Conservation (phyloP, 2,329 filamentous ascomycete genomes). For the Lojkania enalia region DNA sequence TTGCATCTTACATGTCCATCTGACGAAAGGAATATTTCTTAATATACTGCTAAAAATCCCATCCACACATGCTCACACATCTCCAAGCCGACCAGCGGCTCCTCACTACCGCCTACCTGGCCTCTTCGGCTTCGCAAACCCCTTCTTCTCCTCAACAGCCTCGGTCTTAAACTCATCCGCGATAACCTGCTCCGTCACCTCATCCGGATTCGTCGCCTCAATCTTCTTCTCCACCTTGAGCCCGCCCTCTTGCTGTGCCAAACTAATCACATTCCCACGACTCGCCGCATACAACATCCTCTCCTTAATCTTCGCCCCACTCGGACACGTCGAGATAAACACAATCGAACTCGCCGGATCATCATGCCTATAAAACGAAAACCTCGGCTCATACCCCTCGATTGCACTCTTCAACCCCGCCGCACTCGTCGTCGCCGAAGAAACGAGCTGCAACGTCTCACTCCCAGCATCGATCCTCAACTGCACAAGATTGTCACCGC, state of each 20-base stretch:
- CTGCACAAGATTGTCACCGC: slow-evolving; percentile 61
- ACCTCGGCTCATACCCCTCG: slow-evolving; percentile 70
- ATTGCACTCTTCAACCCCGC: slow-evolving; percentile 63
- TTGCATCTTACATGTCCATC: too few relatives aligned
- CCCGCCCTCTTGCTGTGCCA: slow-evolving; percentile 68
- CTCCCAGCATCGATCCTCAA: slow-evolving; percentile 72
- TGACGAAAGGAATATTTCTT: too few relatives aligned
- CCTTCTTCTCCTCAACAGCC: slow-evolving; percentile 67
- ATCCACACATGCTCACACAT: too few relatives aligned
- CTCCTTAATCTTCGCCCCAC: slow-evolving; percentile 74
- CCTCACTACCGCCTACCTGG: slow-evolving; percentile 55
- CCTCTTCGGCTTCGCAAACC: slow-evolving; percentile 77
- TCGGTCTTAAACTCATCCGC: slow-evolving; percentile 70
- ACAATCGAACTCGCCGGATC: slow-evolving; percentile 62
- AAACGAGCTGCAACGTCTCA: slow-evolving; percentile 70
- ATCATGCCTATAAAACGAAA: slow-evolving; percentile 76
- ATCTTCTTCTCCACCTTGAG: slow-evolving; percentile 70
- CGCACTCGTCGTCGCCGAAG: slow-evolving; percentile 57
- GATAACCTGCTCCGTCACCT: slow-evolving; percentile 70
- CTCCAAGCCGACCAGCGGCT: not conserved
- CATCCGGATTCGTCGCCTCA: slow-evolving; percentile 66
- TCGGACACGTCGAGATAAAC: slow-evolving; percentile 83
- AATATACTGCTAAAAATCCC: too few relatives aligned
- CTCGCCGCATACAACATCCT: slow-evolving; percentile 80
- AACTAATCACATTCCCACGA: slow-evolving; percentile 61